These are phyloP conservation scores for Entoloma clypeatum DNA, from an alignment of 1,284 basidiomycete species.

Conservation along the genomic window DNA sequence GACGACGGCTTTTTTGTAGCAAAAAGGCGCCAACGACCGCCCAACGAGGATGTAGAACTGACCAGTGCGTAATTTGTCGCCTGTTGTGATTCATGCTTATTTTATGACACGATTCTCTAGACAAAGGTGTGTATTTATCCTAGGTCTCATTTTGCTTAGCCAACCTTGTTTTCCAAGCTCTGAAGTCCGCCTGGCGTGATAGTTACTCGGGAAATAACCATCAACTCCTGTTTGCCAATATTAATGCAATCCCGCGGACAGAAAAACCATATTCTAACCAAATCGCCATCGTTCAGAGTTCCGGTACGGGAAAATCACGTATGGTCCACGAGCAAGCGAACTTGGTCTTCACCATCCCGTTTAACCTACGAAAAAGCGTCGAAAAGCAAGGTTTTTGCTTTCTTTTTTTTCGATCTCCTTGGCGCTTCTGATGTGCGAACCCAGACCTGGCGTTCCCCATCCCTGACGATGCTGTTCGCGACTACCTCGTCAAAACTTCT, in stretches of 20 bases:
- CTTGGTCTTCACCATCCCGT: not conserved
- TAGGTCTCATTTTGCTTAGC: constrained; percentile 2
- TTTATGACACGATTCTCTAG: constrained; percentile 3
- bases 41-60: constrained; percentile 1
- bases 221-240: constrained; percentile 1
- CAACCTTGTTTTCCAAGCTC: constrained; percentile 1
- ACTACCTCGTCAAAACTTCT: constrained; percentile 1
- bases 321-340: constrained; percentile 2
- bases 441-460: too few relatives aligned
- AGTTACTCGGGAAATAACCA: constrained; percentile 3
- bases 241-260: not conserved
- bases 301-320: not conserved
- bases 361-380: constrained; percentile 1
- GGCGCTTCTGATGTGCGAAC: not conserved
- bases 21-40: not conserved
- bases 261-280: constrained; percentile 1
- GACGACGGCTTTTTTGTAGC: not conserved
- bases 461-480: not conserved
- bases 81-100: constrained; percentile 3
- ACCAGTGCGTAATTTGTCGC: not conserved
- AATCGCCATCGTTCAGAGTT: constrained; percentile 1
- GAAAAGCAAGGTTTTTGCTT: constrained; percentile 1
- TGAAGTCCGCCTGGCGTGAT: not conserved
- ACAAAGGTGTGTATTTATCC: constrained; percentile 3
- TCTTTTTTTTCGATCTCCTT: not conserved